Evolutionary conservation across 208 protist species (phyloP).

Genomic region (Acanthamoeba lenticulata): DNA sequence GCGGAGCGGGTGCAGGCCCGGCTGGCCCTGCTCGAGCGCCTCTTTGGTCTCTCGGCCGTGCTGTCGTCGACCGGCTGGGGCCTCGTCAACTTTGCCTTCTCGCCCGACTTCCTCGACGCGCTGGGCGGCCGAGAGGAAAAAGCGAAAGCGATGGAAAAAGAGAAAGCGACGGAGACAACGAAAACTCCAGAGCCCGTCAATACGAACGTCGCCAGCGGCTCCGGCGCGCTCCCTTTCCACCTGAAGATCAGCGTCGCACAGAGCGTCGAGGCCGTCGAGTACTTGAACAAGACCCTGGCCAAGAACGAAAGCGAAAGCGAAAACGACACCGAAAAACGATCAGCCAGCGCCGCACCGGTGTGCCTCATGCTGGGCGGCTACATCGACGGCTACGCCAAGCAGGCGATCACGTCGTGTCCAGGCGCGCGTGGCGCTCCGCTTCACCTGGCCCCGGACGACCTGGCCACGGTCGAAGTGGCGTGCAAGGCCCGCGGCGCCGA

Average conservation of each 20-base stretch:
- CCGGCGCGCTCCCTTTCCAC: neutral
- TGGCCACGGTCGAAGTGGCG: neutral
- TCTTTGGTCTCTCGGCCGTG: neutral
- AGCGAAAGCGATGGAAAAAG: neutral
- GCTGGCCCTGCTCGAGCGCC: neutral
- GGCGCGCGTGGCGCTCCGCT: neutral
- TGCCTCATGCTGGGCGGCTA: neutral
- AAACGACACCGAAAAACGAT: neutral
- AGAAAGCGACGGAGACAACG: neutral
- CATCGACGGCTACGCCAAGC: constrained; percentile 21
- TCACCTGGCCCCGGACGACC: neutral
- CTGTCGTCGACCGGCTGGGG: constrained; percentile 2
- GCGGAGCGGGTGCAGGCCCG: neutral
- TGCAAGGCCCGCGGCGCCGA: constrained; percentile 8
- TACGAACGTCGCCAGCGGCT: neutral
- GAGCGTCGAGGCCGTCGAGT: constrained; percentile 14
- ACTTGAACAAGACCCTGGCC: neutral
- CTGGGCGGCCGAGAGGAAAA: neutral
- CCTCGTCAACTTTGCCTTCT: neutral
- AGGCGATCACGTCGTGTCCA: neutral
- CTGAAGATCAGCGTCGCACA: neutral
- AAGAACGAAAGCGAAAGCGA: neutral
- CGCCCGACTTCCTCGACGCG: neutral
- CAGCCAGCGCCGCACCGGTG: neutral
- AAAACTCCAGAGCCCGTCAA: too few species aligned